Base-by-base conservation (phyloP, 495 filamentous ascomycete genomes). In the Podospora fimiseda region DNA sequence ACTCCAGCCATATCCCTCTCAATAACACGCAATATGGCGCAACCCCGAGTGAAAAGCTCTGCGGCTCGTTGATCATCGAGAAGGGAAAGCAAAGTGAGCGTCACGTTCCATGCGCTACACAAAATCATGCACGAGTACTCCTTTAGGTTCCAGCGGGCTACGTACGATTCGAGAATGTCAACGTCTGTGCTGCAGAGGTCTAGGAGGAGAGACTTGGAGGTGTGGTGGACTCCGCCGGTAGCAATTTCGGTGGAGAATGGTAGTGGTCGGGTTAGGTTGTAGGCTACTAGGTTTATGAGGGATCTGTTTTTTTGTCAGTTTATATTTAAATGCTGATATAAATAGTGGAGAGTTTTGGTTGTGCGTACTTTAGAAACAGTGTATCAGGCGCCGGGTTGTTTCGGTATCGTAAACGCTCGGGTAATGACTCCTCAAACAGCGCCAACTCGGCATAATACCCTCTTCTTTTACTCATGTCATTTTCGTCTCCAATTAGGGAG, bases 1-100 rank as follows among this genome's bases (percentile, higher is more conserved):
- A 49, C 37, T 8, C 37, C 8, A 6, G 22, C 19, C 24, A 50
- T 5, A 40, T 53, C 55, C 9, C 40, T 15, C 27, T 44, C 27
- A 9, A 53, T 1, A 2, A 33, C 11, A 0, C 11, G 7, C 33
- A 58, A 14, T 38, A 58, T 8, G 16, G 39, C 24, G 6, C 39
- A 44, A 2, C 23, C 55, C 13, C 50, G 33, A 8, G 55, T 53
- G 27, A 52, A 58, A 19, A 72, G 22, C 0, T 62, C 57, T 8
- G 60, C 59, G 7, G 64, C 61, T 22, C 61, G 56, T 14, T 62
- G 40, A 41, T 63, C 53, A 58, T 69, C 68, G 49, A 71, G 68
- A 56, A 60, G 62, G 3, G 38, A 8, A 14, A 49, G 3, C 8
- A 56, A 18, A 14, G 46, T 49, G 9, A 66, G 58, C 30, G 72